A percentile compares a stretch with the other conserved stretches of the same genome.
These are phyloP conservation scores for Ophioceras dolichostomum DNA, from an alignment of 2,329 filamentous ascomycete species.

Conservation along the genomic window DNA sequence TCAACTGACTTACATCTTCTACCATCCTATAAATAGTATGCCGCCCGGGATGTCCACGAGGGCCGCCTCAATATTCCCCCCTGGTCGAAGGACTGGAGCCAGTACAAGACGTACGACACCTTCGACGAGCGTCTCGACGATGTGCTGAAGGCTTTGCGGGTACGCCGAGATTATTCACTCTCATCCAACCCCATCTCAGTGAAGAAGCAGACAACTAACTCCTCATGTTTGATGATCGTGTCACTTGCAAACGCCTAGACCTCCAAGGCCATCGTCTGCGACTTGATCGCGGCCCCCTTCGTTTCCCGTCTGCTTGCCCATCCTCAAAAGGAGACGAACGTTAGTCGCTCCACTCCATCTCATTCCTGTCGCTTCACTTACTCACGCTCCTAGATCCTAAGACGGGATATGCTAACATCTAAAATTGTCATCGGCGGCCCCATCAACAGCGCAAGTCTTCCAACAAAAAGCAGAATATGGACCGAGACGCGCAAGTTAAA, in stretches of 20 bases:
- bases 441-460: slow-evolving; percentile 7
- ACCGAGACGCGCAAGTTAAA: slow-evolving; percentile 10
- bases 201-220: too few relatives aligned
- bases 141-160: slow-evolving; percentile 6
- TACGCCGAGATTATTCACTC: too few relatives aligned
- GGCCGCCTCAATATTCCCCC: slow-evolving; percentile 7
- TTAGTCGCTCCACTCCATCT: neutral
- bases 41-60: slow-evolving; percentile 6
- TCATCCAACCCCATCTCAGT: too few relatives aligned
- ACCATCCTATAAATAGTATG: slow-evolving; percentile 1
- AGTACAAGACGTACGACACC: slow-evolving; percentile 4
- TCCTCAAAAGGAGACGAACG: slow-evolving; percentile 8
- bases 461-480: slow-evolving; percentile 10
- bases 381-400: too few relatives aligned
- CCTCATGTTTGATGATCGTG: too few relatives aligned
- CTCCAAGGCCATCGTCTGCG: slow-evolving; percentile 10
- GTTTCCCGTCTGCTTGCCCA: slow-evolving; percentile 8
- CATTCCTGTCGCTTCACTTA: neutral
- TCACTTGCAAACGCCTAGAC: too few relatives aligned
- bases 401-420: neutral
- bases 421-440: neutral
- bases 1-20: neutral
- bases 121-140: slow-evolving; percentile 8
- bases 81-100: slow-evolving; percentile 11
- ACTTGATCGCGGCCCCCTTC: slow-evolving; percentile 9